Conservation (phyloP, 148 eudicot species). For the Arbutus unedo region DNA sequence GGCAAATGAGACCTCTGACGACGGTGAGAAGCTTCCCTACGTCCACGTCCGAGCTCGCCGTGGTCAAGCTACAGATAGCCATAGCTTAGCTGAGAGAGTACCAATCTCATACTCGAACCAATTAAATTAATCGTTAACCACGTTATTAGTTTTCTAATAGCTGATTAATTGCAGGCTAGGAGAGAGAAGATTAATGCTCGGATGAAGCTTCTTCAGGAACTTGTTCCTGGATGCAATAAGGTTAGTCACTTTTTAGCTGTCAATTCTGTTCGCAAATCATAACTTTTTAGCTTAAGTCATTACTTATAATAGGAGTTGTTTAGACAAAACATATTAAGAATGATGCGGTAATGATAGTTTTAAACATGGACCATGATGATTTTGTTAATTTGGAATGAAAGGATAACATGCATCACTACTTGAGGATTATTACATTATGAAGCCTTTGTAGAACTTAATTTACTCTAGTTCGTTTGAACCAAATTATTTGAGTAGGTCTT, state of each 20-base stretch:
- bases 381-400: neutral
- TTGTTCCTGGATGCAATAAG: constrained; percentile 98
- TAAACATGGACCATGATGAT: neutral
- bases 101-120: constrained; percentile 21
- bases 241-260: constrained; percentile 29
- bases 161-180: constrained; percentile 60
- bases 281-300: neutral
- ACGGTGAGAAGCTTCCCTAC: constrained; percentile 81
- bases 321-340: neutral
- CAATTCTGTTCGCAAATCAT: neutral
- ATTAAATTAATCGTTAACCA: constrained; percentile 12
- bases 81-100: constrained; percentile 98
- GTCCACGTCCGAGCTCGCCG: constrained; percentile 95
- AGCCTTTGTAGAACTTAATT: too few relatives aligned
- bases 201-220: constrained; percentile 94
- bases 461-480: too few relatives aligned
- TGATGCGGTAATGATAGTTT: neutral
- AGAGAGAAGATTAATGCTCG: constrained; percentile 98
- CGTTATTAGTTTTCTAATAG: neutral
- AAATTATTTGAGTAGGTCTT: too few relatives aligned
- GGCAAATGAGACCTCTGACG: constrained; percentile 34
- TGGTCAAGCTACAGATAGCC: constrained; percentile 98
- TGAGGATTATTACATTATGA: too few relatives aligned
- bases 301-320: neutral
- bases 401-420: neutral